phyloP scores from a whole-genome alignment of 2,329 filamentous ascomycete species.

The Fusarium sp. region DNA sequence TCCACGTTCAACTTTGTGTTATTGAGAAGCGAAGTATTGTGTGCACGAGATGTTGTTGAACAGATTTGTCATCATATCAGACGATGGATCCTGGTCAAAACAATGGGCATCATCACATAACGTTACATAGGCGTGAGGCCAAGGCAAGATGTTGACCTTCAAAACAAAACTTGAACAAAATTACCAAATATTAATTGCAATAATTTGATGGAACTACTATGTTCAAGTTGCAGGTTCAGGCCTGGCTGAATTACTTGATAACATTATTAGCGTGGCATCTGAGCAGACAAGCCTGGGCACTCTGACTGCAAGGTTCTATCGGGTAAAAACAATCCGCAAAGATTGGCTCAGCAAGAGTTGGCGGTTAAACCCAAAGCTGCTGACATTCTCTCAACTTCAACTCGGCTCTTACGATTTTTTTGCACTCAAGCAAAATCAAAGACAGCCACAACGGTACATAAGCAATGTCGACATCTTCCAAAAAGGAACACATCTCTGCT shows the following conservation, averaged over 20 bases:
- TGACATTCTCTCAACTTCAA: not conserved
- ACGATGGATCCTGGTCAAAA: not conserved
- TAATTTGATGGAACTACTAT: too few species aligned
- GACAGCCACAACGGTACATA: not conserved
- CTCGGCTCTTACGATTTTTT: fast-evolving
- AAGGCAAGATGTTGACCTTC: not conserved
- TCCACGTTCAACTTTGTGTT: not conserved
- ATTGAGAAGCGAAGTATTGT: not conserved
- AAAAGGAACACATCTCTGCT: not conserved
- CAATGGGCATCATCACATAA: not conserved
- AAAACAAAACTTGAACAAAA: not conserved
- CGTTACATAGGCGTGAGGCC: not conserved
- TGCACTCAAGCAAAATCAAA: not conserved
- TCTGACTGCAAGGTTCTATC: not conserved
- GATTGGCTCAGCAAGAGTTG: not conserved
- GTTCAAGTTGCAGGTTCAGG: not conserved
- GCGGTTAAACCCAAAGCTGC: not conserved
- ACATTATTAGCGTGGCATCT: too few species aligned
- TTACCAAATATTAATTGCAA: fast-evolving
- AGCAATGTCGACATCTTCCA: not conserved
- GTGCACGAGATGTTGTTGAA: not conserved
- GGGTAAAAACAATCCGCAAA: not conserved
- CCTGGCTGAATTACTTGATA: not conserved
- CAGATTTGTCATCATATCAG: not conserved
- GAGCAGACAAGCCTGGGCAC: not conserved